Base-by-base conservation (phyloP, 345 rosid genomes). In the Atalantia buxifolia region DNA sequence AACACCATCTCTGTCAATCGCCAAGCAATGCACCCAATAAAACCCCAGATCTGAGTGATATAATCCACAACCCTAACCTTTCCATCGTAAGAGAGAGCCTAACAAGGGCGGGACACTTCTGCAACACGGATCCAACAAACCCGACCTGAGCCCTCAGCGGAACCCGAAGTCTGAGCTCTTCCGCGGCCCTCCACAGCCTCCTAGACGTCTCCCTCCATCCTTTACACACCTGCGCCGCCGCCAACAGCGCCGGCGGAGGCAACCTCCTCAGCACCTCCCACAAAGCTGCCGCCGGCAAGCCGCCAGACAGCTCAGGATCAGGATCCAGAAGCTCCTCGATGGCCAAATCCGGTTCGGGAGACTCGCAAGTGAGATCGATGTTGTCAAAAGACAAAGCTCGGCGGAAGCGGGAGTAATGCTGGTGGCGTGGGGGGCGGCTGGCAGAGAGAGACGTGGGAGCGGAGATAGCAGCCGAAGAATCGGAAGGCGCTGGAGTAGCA, bases 311-410 rank as follows among this genome's bases (percentile, higher is more conserved):
- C n/a, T 36, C 86, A 80, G 76, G 86, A 89, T 90, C 93, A 77
- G 74, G 77, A 75, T 85, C 94, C 81, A 63, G 25, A 7, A 73
- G 45, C 19, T 78, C 78, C 69, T 69, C 75, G 5, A 69, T 80
- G 25, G 30, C 40, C 1, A 25, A 33, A 9, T 88, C 96, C 62
- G 68, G 50, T 33, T 85, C 93, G 19, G 81, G 80, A 3, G 87
- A 86, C 79, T 84, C 84, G 21, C 83, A 86, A 36, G 87, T 81
- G 66, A 83, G 57, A 21, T 93, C 97, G 27, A 82, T 72, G 42
- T 93, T 95, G 53, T 94, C 98, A 66, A 96, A 96, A 2, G 98
- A 92, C 6, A 95, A 83, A 1, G 94, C 97, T 35, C 99, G 92
- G 48, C 97, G 97, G 74, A 92, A 86, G 72, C 86, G 83, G 22